Evolutionary conservation across 257 asterid genomes (phyloP), one percentile per base, ranked within the genome.

Genomic region (Knoxia roxburghii): DNA sequence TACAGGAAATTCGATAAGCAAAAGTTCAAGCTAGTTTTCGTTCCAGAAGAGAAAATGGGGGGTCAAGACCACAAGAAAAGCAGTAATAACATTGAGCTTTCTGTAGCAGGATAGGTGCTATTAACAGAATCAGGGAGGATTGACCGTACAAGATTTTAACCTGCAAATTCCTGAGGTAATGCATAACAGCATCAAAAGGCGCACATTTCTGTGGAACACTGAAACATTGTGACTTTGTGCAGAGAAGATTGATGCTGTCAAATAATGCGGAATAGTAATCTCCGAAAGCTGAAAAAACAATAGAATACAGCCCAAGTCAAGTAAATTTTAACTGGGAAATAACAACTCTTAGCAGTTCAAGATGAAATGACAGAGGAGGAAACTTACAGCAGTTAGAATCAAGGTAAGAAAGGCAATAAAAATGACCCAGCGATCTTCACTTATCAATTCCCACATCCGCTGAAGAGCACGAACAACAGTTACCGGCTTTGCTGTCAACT

Each of bases 181-280:
- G 78, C 95, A 88, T 66, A 88, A 76, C 68, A 83, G 11, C 73
- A 86, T 76, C 86, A 93, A 76, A 64, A 86, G 76, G 40, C 85
- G 86, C 71, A 88, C 89, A 72, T 90, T 93, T 67, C 76, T 81
- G 68, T 87, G 90, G 81, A 93, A 93, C 76, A 84, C 72, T 11
- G 86, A 64, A 48, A 79, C 64, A 63, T 80, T 83, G 67, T 82
- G 81, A 85, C 86, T 88, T 90, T 90, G 87, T 2, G 97, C 99
- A 61, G 97, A 87, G 77, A 93, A 93, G 65, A 93, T 86, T 32
- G 97, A 88, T 51, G 95, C 97, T 18, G 99, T 88, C 77, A 93
- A 76, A 76, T 77, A 86, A 72, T 88, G 94, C 48, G 99, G 96
- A 61, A 93, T 88, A 20, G 95, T 84, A 65, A 93, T 88, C 85